Evolutionary conservation across 2,329 filamentous ascomycete genomes (phyloP), one percentile per base, ranked within the genome.

Genomic region (Elsinoe batatas): DNA sequence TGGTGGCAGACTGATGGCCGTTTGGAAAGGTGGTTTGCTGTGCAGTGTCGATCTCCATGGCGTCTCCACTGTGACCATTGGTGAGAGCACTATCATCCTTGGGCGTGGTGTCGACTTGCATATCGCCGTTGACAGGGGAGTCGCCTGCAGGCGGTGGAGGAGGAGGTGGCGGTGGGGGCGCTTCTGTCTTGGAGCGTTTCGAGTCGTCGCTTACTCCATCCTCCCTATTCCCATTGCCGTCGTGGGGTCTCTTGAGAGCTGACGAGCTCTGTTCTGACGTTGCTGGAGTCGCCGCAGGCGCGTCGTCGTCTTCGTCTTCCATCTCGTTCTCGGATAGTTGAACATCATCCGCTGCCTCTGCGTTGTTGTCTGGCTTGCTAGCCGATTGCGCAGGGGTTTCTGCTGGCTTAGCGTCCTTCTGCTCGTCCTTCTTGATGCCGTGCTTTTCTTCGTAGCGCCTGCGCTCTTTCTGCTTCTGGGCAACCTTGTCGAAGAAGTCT

Each of bases 401-500:
- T n/a, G 37, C 20, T 7, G 50, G 26, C 37, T 57, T 56, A n/a
- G 4, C 38, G 22, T 30, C 30, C 13, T 54, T 37, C 15, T 33
- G 18, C n/a, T 58, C 50, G 12, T 56, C 44, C 15, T 36, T 22
- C 17, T 66, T 66, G 42, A 64, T 59, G 13, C 67, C 60, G 54
- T 63, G 63, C 56, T 61, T 66, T 17, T 57, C 36, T 15, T 64
- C 58, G 68, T 72, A 61, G 68, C 72, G 60, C 76, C 77, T 2
- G 74, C 77, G 77, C 1, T 76, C 73, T 65, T 82, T 86, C 59
- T 79, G 79, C 68, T 82, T 82, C 61, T 91, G 83, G 60, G 91
- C 83, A 0, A 89, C 91, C 65, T 89, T 91, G 58, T 94, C 88
- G 65, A 96, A 85, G 69, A 85, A 97, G 51, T 90, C 84, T 60